These are phyloP conservation scores for Hypocreales sp. DNA, from an alignment of 2,329 filamentous ascomycete genomes.

Conservation along the genomic window DNA sequence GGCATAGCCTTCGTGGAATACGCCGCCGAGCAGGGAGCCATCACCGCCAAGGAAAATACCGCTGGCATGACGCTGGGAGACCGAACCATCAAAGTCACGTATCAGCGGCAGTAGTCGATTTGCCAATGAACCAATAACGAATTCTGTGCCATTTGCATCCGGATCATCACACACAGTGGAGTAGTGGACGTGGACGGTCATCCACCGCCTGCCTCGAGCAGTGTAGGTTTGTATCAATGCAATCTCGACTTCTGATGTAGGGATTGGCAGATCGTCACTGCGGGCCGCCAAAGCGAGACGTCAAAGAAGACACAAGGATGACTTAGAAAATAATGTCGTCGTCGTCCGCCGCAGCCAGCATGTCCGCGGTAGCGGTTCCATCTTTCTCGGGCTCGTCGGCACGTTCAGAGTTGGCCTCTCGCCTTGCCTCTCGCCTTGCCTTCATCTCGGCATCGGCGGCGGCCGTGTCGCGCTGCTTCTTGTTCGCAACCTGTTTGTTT, in stretches of 20 bases:
- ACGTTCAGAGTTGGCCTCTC: conserved; percentile 12
- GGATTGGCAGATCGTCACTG: no score
- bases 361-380: conserved; percentile 35
- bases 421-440: conserved; percentile 48
- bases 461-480: conserved; percentile 66
- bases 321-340: conserved; percentile 78
- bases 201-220: no score
- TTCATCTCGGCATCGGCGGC: conserved; percentile 61
- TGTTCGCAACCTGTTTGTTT: conserved; percentile 55
- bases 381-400: conserved; percentile 22
- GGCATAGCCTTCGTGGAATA: conserved; percentile 97
- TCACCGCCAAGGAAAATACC: conserved; percentile 85
- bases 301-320: no score
- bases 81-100: conserved; percentile 85
- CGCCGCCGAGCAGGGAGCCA: conserved; percentile 76
- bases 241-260: no score
- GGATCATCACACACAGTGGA: no score
- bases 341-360: conserved; percentile 63
- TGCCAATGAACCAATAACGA: not conserved
- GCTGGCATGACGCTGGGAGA: conserved; percentile 66
- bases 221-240: no score
- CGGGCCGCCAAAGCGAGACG: no score
- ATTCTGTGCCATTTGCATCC: no score
- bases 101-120: conserved; percentile 61
- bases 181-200: no score